These are phyloP conservation scores for Yamadazyma siamensis DNA, from an alignment of 1,139 yeast species.

Conservation along the genomic window DNA sequence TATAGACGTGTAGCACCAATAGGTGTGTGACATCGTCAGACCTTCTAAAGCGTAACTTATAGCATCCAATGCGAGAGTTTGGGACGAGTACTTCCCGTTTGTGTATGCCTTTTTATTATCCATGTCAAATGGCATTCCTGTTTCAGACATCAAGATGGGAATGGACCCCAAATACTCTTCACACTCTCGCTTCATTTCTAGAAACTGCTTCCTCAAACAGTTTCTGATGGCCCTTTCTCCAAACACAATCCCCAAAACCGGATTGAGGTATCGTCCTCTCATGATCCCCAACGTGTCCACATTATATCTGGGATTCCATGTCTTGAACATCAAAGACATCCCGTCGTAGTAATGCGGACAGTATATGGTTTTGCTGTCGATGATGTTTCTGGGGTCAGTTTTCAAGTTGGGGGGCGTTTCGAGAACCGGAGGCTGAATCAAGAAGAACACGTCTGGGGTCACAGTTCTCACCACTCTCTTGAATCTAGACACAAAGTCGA, in stretches of 20 bases:
- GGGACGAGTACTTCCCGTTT: constrained; percentile 65
- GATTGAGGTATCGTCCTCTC: constrained; percentile 71
- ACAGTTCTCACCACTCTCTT: constrained; percentile 47
- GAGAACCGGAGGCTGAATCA: constrained; percentile 82
- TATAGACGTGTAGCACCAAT: constrained; percentile 78
- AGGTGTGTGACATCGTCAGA: constrained; percentile 65
- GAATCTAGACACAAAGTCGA: constrained; percentile 53
- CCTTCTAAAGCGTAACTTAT: constrained; percentile 74
- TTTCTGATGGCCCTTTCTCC: constrained; percentile 79
- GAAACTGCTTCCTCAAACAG: constrained; percentile 64
- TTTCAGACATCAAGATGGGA: constrained; percentile 82
- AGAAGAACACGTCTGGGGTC: constrained; percentile 47
- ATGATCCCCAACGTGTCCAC: constrained; percentile 91
- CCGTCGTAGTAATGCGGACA: constrained; percentile 95
- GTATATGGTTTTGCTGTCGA: constrained; percentile 66
- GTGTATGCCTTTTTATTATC: constrained; percentile 67
- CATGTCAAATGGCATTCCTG: constrained; percentile 98
- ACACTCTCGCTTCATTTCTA: constrained; percentile 63
- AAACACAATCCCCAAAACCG: constrained; percentile 71
- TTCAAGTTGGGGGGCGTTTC: constrained; percentile 71
- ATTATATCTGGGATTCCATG: constrained; percentile 73
- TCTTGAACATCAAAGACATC: constrained; percentile 82
- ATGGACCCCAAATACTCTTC: constrained; percentile 53
- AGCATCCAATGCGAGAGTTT: constrained; percentile 83
- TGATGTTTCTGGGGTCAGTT: constrained; percentile 42